Percentiles rank a stretch among this genome's conserved stretches.
phyloP scores from a whole-genome alignment of 306 rosid genomes.

The Dryas drummondii region DNA sequence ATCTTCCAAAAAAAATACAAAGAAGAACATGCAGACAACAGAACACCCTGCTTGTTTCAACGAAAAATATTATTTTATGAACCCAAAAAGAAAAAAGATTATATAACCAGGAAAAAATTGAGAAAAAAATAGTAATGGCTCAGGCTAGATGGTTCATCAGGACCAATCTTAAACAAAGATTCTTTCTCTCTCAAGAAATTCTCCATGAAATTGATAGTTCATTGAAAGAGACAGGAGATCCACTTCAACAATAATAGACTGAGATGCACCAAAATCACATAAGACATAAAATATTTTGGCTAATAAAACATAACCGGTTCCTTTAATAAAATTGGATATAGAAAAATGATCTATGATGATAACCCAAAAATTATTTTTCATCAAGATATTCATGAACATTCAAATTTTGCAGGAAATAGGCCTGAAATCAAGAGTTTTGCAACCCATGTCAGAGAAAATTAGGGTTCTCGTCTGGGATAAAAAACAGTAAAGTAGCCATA shows the following conservation, averaged over 20 bases:
- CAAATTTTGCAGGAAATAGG: not conserved
- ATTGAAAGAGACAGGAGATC: conserved; percentile 1
- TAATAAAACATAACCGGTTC: not conserved
- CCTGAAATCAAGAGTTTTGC: not conserved
- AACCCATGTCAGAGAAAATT: not conserved
- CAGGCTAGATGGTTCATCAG: not conserved
- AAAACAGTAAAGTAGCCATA: conserved; percentile 24
- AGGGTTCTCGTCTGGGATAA: conserved; percentile 18
- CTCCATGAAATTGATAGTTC: conserved; percentile 4
- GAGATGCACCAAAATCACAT: too few relatives aligned
- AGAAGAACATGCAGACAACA: not conserved
- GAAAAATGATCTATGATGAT: not conserved
- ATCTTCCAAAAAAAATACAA: not conserved
- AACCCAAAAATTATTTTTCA: not conserved
- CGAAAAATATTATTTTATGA: not conserved
- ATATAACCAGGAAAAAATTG: not conserved
- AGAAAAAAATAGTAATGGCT: not conserved
- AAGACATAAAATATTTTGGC: not conserved
- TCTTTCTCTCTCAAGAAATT: not conserved
- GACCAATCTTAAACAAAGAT: not conserved
- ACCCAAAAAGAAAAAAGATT: not conserved
- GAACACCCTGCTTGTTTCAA: not conserved
- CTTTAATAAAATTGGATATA: not conserved
- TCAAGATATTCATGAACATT: not conserved
- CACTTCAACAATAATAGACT: not conserved